A percentile compares a stretch with the other conserved stretches of the same genome.
phyloP scores from a whole-genome alignment of 2,329 filamentous ascomycete species.

The Ophiostoma himal-ulmi region DNA sequence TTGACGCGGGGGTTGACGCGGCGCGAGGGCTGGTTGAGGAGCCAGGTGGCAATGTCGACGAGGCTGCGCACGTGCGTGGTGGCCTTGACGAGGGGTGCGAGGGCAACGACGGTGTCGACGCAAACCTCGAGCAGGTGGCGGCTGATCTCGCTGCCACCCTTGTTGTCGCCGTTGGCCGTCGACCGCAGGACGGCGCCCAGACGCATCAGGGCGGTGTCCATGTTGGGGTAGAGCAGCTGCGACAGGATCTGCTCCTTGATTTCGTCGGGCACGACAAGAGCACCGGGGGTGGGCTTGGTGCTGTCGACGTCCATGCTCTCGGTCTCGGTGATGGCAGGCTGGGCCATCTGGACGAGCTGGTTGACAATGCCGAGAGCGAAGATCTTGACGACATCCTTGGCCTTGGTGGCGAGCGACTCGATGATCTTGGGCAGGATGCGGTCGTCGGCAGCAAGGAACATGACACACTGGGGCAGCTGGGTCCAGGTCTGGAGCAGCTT shows the following conservation, averaged over 20 bases:
- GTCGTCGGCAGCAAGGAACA: slow-evolving; percentile 58
- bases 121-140: slow-evolving; percentile 73
- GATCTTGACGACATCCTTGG: slow-evolving; percentile 72
- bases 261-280: slow-evolving; percentile 33
- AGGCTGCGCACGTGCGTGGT: slow-evolving; percentile 67
- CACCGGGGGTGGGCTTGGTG: not conserved
- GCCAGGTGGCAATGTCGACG: slow-evolving; percentile 70
- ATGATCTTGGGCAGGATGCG: slow-evolving; percentile 66
- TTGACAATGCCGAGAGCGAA: slow-evolving; percentile 73
- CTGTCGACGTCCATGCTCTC: not conserved
- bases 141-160: slow-evolving; percentile 49
- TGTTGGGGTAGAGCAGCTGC: slow-evolving; percentile 52
- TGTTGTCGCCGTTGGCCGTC: slow-evolving; percentile 13
- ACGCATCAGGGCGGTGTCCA: slow-evolving; percentile 49
- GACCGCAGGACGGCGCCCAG: slow-evolving; percentile 22
- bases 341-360: slow-evolving; percentile 58
- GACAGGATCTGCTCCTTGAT: slow-evolving; percentile 38
- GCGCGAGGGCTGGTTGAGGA: slow-evolving; percentile 78
- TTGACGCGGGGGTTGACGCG: slow-evolving; percentile 80
- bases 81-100: slow-evolving; percentile 64
- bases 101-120: slow-evolving; percentile 70
- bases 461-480: slow-evolving; percentile 56
- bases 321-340: slow-evolving; percentile 28
- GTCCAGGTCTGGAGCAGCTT: slow-evolving; percentile 79
- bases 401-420: slow-evolving; percentile 62